Evolutionary conservation across 208 protist genomes (phyloP), one percentile per base, ranked within the genome.

Genomic region (Leishmania martiniquensis): DNA sequence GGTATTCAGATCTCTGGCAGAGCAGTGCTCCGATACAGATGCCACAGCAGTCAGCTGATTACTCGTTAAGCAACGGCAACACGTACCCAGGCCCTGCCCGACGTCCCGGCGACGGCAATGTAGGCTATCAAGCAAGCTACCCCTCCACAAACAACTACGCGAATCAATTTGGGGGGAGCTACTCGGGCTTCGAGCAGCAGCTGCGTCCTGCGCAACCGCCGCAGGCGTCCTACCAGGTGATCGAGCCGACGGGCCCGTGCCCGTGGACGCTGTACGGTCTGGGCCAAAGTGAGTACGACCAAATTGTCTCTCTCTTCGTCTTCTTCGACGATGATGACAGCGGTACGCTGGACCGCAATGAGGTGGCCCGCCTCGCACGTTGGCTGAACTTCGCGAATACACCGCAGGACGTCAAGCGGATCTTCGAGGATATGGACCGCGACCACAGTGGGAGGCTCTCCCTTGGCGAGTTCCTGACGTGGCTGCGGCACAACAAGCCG

Each of bases 301-400:
- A 94, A 42, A 93, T 95, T 45, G 87, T 95, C 29, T 89, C 90
- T 20, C 66, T 95, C n/a, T 95, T 97, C 83, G 81, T 95, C 15
- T 94, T 93, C 79, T 97, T 95, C 80, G 93, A 95, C 66, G 75
- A 85, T 22, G 87, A 94, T 73, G 90, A 95, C 0, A 91, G 85
- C 71, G 93, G 93, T 34, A 45, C 71, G 44, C 77, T 97, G 29
- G 77, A 93, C 76, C 73, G 77, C 37, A 73, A 75, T 4, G 90
- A 95, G 85, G 83, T 95, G 25, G 74, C 69, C 9, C 86, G 88
- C 15, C 86, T 97, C n/a, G 88, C 90, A 17, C 83, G 86, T 6
- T 95, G 91, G 93, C 84, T 97, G 34, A 97, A 97, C 84, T 97
- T 93, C 81, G 89, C 89, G 13, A 82, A 83, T 22, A 87, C 84